Percentiles rank a stretch among this genome's conserved stretches.
phyloP scores from a whole-genome alignment of 23 red algal species.

The Pyropia haitanensis region DNA sequence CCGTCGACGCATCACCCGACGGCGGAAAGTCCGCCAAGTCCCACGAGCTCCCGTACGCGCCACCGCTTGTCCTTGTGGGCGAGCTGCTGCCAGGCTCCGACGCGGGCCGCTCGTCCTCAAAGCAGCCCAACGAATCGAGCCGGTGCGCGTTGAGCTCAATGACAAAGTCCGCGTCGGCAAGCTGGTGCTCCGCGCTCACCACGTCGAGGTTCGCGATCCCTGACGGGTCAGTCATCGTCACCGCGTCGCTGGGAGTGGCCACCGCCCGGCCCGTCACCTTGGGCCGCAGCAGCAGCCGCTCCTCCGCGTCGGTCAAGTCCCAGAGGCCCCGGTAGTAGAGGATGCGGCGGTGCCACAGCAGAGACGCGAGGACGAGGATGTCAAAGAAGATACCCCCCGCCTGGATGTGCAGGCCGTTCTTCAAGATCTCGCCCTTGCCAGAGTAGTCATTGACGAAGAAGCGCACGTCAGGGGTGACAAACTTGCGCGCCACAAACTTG shows the following conservation, averaged over 20 bases:
- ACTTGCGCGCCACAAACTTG: slow-evolving; percentile 18
- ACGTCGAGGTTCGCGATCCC: no score
- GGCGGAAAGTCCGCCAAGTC: no score
- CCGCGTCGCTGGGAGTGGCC: not conserved
- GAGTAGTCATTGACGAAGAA: slow-evolving; percentile 16
- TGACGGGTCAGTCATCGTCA: no score
- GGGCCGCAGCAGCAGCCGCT: slow-evolving; percentile 1
- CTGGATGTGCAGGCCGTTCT: not conserved
- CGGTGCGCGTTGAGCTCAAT: no score
- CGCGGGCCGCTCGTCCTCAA: no score
- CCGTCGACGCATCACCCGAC: no score
- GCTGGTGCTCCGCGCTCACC: no score
- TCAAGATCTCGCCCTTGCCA: not conserved
- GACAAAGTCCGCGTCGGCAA: no score
- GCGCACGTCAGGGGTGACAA: slow-evolving; percentile 14
- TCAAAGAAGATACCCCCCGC: slow-evolving; percentile 49
- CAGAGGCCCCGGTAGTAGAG: slow-evolving; percentile 34
- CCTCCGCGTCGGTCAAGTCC: slow-evolving; percentile 20
- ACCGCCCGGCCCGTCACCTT: slow-evolving; percentile 3
- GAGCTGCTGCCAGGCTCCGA: no score
- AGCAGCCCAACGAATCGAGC: no score
- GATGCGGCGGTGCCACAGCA: slow-evolving; percentile 20
- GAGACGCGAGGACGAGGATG: slow-evolving; percentile 19
- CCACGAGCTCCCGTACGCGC: no score
- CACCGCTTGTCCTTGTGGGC: no score